These are phyloP conservation scores for Eucalyptus brandiana DNA, from an alignment of 345 rosid genomes.

Conservation along the genomic window DNA sequence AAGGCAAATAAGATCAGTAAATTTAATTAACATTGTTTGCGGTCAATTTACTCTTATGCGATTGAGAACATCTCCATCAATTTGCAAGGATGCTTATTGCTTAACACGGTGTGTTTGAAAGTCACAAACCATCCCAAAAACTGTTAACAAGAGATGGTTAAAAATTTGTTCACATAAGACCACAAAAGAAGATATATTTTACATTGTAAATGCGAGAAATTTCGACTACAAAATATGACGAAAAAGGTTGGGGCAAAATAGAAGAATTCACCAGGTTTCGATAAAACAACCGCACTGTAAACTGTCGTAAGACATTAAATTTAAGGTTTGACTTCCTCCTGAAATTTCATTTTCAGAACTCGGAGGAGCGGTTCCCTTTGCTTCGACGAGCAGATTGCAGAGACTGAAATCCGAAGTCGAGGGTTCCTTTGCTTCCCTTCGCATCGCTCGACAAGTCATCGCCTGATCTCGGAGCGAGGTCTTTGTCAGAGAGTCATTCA, in stretches of 20 bases:
- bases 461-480: neutral
- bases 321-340: neutral
- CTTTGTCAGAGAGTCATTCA: neutral
- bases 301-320: neutral
- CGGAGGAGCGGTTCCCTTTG: neutral
- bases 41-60: neutral
- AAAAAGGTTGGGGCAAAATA: neutral
- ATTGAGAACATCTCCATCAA: neutral
- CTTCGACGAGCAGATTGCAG: neutral
- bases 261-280: neutral
- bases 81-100: neutral
- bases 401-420: neutral
- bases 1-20: neutral
- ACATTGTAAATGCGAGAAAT: neutral
- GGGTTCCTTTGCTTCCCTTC: neutral
- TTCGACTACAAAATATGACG: neutral
- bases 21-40: neutral
- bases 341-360: neutral
- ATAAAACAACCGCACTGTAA: neutral
- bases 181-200: neutral
- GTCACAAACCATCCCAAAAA: neutral
- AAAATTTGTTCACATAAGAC: neutral
- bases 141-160: neutral
- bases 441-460: neutral
- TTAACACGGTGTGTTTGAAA: neutral